Conservation (phyloP, 176 grass and related monocot genomes). For the Metroxylon sagu region DNA sequence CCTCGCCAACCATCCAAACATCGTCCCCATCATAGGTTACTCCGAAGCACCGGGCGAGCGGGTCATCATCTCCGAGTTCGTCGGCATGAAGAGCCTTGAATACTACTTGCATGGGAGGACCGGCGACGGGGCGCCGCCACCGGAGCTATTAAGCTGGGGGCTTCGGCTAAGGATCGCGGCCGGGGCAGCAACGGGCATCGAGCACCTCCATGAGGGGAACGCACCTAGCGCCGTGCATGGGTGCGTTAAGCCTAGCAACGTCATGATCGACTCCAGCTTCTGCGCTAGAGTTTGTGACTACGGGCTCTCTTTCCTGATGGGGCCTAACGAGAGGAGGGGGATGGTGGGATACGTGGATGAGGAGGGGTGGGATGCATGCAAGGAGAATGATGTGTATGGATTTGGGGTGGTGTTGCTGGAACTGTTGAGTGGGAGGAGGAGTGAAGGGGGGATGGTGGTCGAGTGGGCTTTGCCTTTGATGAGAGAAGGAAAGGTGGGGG, state of each 20-base stretch:
- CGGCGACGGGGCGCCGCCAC: background rate
- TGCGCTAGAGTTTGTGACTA: conserved; percentile 45
- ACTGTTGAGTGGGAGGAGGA: conserved; percentile 41
- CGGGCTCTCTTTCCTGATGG: conserved; percentile 40
- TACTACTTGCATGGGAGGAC: conserved; percentile 3
- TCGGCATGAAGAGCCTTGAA: conserved; percentile 22
- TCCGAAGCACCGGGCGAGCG: conserved; percentile 68
- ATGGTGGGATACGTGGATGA: conserved; percentile 22
- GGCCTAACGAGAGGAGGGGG: background rate
- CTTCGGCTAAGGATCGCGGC: conserved; percentile 34
- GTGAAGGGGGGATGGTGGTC: conserved; percentile 33
- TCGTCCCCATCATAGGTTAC: conserved; percentile 32
- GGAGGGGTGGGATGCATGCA: conserved; percentile 14
- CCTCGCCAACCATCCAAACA: conserved; percentile 43
- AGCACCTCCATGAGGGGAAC: conserved; percentile 40
- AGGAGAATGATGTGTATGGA: conserved; percentile 63
- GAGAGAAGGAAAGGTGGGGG: conserved; percentile 11
- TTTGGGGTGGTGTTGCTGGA: conserved; percentile 70
- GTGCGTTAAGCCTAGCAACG: conserved; percentile 37
- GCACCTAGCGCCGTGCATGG: conserved; percentile 42
- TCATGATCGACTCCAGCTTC: conserved; percentile 24
- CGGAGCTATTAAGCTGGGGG: conserved; percentile 22
- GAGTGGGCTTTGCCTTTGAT: conserved; percentile 50
- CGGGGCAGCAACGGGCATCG: conserved; percentile 42
- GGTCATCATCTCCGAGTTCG: conserved; percentile 47